Percentiles rank a stretch among this genome's conserved stretches.
These are phyloP conservation scores for Exophiala bonariae DNA, from an alignment of 2,329 filamentous ascomycete genomes.

Conservation along the genomic window DNA sequence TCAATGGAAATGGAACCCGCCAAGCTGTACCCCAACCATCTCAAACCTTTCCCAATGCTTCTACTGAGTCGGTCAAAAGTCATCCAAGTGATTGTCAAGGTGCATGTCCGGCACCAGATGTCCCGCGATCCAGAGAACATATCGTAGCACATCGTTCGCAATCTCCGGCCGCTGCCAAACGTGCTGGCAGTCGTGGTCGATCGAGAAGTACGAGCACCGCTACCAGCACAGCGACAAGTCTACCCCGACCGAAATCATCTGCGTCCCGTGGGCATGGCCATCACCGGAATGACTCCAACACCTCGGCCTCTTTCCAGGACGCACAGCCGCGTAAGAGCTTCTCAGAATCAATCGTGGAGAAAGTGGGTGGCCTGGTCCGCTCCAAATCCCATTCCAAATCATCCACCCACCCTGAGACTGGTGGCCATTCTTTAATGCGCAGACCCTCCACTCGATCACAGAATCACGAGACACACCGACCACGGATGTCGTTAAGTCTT, in stretches of 20 bases:
- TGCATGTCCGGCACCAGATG: conserved; percentile 18
- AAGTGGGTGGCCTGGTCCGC: conserved; percentile 9
- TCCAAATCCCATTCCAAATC: conserved; percentile 8
- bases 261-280: not conserved
- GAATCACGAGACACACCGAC: no score
- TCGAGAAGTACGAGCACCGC: not conserved
- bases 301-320: conserved; percentile 4
- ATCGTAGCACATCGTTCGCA: not conserved
- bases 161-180: not conserved
- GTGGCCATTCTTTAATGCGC: no score
- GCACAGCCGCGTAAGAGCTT: conserved; percentile 15
- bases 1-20: conserved; percentile 12
- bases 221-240: not conserved
- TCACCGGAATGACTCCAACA: not conserved
- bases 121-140: conserved; percentile 16
- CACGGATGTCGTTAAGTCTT: no score
- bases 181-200: not conserved
- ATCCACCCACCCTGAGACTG: not conserved
- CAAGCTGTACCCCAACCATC: not conserved
- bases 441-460: no score
- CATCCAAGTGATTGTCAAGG: conserved; percentile 14
- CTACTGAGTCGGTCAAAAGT: not conserved
- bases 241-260: not conserved
- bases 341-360: conserved; percentile 5
- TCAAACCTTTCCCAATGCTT: conserved; percentile 1